Percentiles rank a stretch among this genome's conserved stretches.
Conservation (phyloP, 805 yeast species). For the Clavispora vitiphila region DNA sequence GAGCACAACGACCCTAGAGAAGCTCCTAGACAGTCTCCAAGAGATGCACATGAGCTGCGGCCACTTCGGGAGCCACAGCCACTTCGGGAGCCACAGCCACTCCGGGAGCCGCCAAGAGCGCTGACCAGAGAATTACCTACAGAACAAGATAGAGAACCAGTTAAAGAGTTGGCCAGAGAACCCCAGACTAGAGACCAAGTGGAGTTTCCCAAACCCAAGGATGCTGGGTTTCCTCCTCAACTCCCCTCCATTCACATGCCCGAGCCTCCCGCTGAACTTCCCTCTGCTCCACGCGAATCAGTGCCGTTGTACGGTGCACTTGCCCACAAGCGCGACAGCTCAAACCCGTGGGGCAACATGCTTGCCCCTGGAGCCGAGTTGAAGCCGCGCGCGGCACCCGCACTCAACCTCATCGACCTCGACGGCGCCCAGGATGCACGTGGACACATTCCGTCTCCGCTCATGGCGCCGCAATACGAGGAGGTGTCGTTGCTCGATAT, state of each 20-base stretch:
- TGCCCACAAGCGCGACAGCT: not conserved
- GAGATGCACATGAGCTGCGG: too few relatives aligned
- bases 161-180: not conserved
- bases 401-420: conserved; percentile 3
- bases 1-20: not conserved
- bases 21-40: too few relatives aligned
- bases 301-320: not conserved
- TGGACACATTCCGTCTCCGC: too few relatives aligned
- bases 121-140: not conserved
- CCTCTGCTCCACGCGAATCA: not conserved
- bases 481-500: conserved; percentile 24
- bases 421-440: not conserved
- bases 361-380: conserved; percentile 2
- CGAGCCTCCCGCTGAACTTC: not conserved
- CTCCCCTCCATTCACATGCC: not conserved
- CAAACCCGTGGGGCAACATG: conserved; percentile 15
- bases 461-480: too few relatives aligned
- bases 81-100: too few relatives aligned
- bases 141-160: not conserved
- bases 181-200: too few relatives aligned
- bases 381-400: not conserved
- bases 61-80: too few relatives aligned
- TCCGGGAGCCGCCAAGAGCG: too few relatives aligned
- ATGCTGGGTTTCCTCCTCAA: too few relatives aligned
- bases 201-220: too few relatives aligned